These are phyloP conservation scores for Aspergillus biplanus DNA, from an alignment of 495 filamentous ascomycete species.

Conservation along the genomic window DNA sequence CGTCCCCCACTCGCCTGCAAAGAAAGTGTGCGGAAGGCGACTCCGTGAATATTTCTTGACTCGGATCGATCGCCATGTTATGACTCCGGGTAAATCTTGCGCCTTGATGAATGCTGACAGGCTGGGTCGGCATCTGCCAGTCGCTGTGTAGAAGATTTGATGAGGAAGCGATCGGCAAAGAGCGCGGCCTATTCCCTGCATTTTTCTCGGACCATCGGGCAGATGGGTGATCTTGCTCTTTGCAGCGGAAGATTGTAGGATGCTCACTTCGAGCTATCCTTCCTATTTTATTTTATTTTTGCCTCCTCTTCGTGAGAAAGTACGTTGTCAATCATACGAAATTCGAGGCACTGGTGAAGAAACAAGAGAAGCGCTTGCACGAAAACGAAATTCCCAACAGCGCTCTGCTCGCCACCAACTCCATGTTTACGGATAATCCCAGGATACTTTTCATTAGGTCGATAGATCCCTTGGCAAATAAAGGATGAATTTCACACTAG, in stretches of 20 bases:
- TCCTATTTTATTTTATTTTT: not conserved
- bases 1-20: not conserved
- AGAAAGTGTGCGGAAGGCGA: not conserved
- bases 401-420: no score
- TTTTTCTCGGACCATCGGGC: slow-evolving; percentile 4
- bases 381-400: no score
- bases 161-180: slow-evolving; percentile 30
- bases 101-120: slow-evolving; percentile 6
- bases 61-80: slow-evolving; percentile 1
- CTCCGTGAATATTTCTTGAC: slow-evolving; percentile 8
- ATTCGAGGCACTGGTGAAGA: no score
- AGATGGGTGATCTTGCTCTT: not conserved
- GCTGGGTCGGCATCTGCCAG: not conserved
- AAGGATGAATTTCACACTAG: no score
- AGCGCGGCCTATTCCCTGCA: slow-evolving; percentile 10
- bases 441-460: no score
- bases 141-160: slow-evolving; percentile 7
- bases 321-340: no score
- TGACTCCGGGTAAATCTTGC: slow-evolving; percentile 20
- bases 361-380: no score
- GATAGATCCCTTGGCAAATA: no score
- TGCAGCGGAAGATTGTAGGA: not conserved
- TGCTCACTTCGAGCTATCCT: not conserved
- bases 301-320: no score
- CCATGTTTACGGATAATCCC: no score